Percentiles rank a stretch among this genome's conserved stretches.
Evolutionary conservation across 1,284 basidiomycete genomes (phyloP).

Genomic region (Fomitiporia mediterranea): DNA sequence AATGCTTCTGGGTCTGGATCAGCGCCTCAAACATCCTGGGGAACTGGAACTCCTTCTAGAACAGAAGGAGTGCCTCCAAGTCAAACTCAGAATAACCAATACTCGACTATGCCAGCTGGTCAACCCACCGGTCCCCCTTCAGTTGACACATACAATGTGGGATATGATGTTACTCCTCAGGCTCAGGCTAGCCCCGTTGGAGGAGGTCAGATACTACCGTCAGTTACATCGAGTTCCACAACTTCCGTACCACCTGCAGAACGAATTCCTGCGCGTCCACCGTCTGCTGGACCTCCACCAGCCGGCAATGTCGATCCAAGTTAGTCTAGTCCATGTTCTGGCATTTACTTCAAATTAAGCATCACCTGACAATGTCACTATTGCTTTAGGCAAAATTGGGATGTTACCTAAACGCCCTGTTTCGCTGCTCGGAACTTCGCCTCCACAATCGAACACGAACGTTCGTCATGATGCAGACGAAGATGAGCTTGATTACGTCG

Average conservation of each 20-base stretch:
- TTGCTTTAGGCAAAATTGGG: conserved; percentile 51
- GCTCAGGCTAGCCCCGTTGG: conserved; percentile 4
- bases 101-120: background rate
- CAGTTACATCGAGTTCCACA: background rate
- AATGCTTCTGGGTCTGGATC: background rate
- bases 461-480: conserved; percentile 35
- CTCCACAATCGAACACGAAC: conserved; percentile 26
- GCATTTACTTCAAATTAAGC: background rate
- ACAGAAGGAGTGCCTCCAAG: background rate
- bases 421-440: conserved; percentile 47
- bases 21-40: conserved; percentile 13
- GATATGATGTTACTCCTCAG: conserved; percentile 13
- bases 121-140: no score
- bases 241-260: conserved; percentile 5
- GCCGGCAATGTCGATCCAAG: conserved; percentile 19
- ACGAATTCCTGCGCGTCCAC: conserved; percentile 14
- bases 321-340: conserved; percentile 5
- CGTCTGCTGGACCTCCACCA: conserved; percentile 18
- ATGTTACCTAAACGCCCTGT: conserved; percentile 71
- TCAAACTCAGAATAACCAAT: background rate
- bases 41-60: conserved; percentile 8
- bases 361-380: background rate
- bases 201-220: background rate
- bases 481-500: conserved; percentile 58
- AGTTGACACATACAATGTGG: background rate